Conservation (phyloP, 2,329 filamentous ascomycete species). For the Colletotrichum scovillei region DNA sequence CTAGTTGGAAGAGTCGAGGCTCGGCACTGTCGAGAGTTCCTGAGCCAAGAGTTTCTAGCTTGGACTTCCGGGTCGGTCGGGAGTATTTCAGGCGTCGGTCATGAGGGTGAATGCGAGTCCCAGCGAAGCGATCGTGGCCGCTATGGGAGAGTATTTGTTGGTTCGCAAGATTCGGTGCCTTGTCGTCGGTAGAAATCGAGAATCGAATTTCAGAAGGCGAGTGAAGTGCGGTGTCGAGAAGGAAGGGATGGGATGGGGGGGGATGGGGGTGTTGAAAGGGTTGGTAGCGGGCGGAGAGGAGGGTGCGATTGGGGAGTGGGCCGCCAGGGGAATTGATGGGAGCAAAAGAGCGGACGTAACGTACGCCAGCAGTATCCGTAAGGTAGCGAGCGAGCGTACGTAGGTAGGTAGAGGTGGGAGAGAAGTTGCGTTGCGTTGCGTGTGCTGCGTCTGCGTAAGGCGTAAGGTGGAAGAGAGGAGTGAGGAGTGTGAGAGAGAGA, state of each 20-base stretch:
- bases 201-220: constrained; percentile 28
- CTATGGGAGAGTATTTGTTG: background rate
- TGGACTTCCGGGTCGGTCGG: constrained; percentile 3
- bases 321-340: constrained; percentile 16
- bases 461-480: background rate
- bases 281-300: constrained; percentile 36
- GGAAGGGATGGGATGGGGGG: constrained; percentile 34
- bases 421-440: background rate
- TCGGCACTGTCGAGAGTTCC: constrained; percentile 17
- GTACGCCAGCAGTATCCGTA: constrained; percentile 20
- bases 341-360: background rate
- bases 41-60: constrained; percentile 8
- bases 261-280: constrained; percentile 37
- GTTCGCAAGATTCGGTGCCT: constrained; percentile 4
- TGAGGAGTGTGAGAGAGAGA: background rate
- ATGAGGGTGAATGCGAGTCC: background rate
- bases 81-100: background rate
- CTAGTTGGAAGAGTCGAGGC: constrained; percentile 17
- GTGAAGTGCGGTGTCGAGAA: constrained; percentile 24
- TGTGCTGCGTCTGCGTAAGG: constrained; percentile 5
- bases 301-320: constrained; percentile 33
- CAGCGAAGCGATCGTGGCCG: constrained; percentile 16
- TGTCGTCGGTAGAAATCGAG: constrained; percentile 30
- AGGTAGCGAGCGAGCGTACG: constrained; percentile 5
- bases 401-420: background rate